Evolutionary conservation across 1,284 basidiomycete species (phyloP), one percentile per base, ranked within the genome.

Genomic region (Pseudozyma sp.): DNA sequence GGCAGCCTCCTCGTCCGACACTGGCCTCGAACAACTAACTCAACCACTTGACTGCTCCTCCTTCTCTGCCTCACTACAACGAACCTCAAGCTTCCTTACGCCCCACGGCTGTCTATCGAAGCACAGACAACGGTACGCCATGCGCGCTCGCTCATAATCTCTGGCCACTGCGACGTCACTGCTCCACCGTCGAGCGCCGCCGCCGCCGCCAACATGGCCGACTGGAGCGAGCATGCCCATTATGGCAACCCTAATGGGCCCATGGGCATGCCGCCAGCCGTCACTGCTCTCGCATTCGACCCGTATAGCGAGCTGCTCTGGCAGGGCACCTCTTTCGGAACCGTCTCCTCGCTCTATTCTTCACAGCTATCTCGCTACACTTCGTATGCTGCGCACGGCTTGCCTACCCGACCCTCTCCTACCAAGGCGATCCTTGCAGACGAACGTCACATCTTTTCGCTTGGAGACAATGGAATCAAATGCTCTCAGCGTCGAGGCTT

Each of bases 261-360:
- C 42, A 67, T 80, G 46, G 80, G 77, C 56, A 62, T 75, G 16
- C 77, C 73, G 24, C 76, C 75, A 47, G 73, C 68, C 42, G 74
- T 83, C 49, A 75, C 75, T 6, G 62, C 80, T 11, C 68, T 97
- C 64, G 89, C 90, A 4, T 94, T 98, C 83, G 95, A 98, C 85
- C 91, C 93, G 7, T 91, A 92, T 44, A 92, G 92, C 1, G 94
- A 97, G 85, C 89, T 92, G 13, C 87, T 98, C 39, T 97, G 94
- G 94, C 88, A 91, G 49, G 95, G 94, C 46, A 88, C 89, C 17
- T 89, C 90, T 55, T 86, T 89, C 40, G 95, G 96, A 7, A 87
- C 88, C 68, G 88, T 97, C 60, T 86, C 88, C 37, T 91, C 92
- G 0, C 90, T 91, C 81, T 90, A 92, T 83, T 89, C 90, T 14